These are phyloP conservation scores for Fraxinus albicans DNA, from an alignment of 305 asterid species.

Conservation along the genomic window DNA sequence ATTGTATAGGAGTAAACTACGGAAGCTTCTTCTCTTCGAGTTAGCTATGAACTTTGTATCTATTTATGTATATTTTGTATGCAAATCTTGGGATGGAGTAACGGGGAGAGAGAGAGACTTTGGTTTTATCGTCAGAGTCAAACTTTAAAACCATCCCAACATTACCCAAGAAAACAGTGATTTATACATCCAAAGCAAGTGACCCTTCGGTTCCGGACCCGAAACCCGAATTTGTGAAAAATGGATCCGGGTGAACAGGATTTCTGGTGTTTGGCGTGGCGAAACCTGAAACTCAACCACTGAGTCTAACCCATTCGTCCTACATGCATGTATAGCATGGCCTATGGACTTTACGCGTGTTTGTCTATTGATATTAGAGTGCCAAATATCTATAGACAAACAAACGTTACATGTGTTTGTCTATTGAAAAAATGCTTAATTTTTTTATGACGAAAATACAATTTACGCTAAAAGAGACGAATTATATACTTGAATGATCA, in stretches of 20 bases:
- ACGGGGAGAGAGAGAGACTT: constrained; percentile 13
- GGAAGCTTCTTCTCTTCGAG: constrained; percentile 18
- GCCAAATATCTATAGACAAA: too few relatives aligned
- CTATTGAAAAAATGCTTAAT: too few relatives aligned
- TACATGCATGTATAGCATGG: neutral
- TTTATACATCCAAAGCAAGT: constrained; percentile 23
- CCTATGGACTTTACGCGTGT: neutral
- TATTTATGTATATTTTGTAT: neutral
- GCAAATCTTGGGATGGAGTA: neutral
- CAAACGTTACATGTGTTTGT: too few relatives aligned
- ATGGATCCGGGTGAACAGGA: neutral
- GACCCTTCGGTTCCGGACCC: neutral
- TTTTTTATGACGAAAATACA: too few relatives aligned
- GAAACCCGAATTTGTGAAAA: neutral
- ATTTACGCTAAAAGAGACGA: too few relatives aligned
- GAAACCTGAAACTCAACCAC: neutral
- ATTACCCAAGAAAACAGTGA: constrained; percentile 32
- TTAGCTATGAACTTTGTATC: neutral
- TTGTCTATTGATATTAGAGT: neutral
- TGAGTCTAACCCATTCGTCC: neutral
- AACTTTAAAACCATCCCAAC: constrained; percentile 25
- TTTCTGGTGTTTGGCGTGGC: neutral
- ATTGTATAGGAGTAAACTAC: constrained; percentile 30
- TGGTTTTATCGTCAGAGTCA: constrained; percentile 36
- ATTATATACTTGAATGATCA: too few relatives aligned